phyloP scores from a whole-genome alignment of 768 basidiomycete genomes.

The Psilocybe cubensis region DNA sequence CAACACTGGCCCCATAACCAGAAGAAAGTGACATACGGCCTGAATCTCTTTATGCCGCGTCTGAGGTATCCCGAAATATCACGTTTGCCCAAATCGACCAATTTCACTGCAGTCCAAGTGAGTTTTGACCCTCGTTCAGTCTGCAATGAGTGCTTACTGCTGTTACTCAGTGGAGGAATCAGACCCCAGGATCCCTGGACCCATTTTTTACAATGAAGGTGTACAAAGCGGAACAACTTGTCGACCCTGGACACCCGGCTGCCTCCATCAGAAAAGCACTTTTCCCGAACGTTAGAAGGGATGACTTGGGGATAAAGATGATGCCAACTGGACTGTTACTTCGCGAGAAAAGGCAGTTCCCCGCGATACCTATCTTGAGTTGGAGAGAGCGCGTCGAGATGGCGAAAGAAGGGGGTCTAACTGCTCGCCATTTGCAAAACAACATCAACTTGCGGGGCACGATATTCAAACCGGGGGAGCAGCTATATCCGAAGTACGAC shows the following conservation, averaged over 20 bases:
- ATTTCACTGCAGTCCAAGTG: constrained; percentile 40
- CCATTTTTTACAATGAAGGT: constrained; percentile 12
- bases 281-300: constrained; percentile 7
- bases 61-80: constrained; percentile 34
- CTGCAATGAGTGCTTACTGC: too few relatives aligned
- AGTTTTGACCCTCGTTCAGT: too few relatives aligned
- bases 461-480: background rate
- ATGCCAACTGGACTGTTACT: constrained; percentile 20
- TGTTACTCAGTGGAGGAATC: constrained; percentile 45
- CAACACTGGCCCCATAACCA: background rate
- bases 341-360: constrained; percentile 1
- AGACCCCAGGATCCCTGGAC: constrained; percentile 40
- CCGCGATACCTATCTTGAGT: constrained; percentile 18
- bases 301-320: constrained; percentile 14
- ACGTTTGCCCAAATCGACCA: constrained; percentile 33
- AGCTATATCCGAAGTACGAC: constrained; percentile 20
- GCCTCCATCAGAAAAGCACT: constrained; percentile 2
- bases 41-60: background rate
- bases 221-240: background rate
- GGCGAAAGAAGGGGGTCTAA: constrained; percentile 18
- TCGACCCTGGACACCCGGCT: constrained; percentile 33
- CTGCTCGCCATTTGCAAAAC: background rate
- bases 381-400: constrained; percentile 24
- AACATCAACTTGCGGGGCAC: background rate
- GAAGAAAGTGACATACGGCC: background rate